phyloP scores from a whole-genome alignment of 2,329 filamentous ascomycete genomes.

The Fusarium algeriense region DNA sequence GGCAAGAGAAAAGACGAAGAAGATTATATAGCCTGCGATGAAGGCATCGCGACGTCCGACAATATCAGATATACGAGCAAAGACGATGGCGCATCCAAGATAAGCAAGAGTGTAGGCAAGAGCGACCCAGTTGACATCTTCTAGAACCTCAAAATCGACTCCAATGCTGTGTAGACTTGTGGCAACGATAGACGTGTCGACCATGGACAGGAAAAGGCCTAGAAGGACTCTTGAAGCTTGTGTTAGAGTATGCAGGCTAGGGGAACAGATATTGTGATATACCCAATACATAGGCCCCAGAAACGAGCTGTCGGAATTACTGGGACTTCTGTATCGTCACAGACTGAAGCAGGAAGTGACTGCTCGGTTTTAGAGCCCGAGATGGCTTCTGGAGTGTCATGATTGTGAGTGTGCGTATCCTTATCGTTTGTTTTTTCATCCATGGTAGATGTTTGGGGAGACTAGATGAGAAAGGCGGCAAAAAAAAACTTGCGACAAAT shows the following conservation, averaged over 20 bases:
- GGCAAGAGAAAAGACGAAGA: slow-evolving; percentile 67
- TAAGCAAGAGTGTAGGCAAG: slow-evolving; percentile 69
- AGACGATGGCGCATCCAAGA: slow-evolving; percentile 67
- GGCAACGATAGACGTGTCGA: slow-evolving; percentile 72
- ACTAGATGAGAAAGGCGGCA: not conserved
- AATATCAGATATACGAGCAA: slow-evolving; percentile 67
- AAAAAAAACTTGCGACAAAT: too few species aligned
- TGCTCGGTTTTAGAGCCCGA: not conserved
- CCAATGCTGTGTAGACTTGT: slow-evolving; percentile 69
- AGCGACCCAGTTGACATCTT: slow-evolving; percentile 65
- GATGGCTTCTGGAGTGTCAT: not conserved
- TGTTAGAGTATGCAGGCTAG: not conserved
- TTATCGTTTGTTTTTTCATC: slow-evolving; percentile 5
- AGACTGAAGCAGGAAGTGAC: not conserved
- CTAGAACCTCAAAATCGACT: slow-evolving; percentile 60
- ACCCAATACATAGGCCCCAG: slow-evolving; percentile 53
- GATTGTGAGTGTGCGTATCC: not conserved
- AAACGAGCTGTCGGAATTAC: slow-evolving; percentile 50
- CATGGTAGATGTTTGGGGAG: not conserved
- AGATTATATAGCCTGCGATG: slow-evolving; percentile 63
- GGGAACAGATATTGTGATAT: not conserved
- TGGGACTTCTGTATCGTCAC: slow-evolving; percentile 15
- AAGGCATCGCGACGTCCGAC: slow-evolving; percentile 67
- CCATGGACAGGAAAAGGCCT: slow-evolving; percentile 68
- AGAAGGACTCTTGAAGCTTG: slow-evolving; percentile 57